Percentiles rank a stretch among this genome's conserved stretches.
Evolutionary conservation across 176 grass and related monocot species (phyloP).

Genomic region (Rhipidocladum racemiflorum): DNA sequence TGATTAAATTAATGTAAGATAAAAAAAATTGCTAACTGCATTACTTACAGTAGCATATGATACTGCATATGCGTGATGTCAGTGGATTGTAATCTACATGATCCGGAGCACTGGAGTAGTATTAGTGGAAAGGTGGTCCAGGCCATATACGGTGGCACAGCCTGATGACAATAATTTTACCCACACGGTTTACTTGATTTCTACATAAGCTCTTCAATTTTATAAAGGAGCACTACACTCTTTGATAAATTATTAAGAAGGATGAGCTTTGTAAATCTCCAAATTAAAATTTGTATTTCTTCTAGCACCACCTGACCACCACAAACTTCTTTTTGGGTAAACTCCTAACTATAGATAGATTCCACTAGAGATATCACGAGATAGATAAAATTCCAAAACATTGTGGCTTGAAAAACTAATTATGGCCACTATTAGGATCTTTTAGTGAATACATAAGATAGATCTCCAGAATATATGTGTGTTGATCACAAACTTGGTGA

Average conservation of each 20-base stretch:
- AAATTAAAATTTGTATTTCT: background rate
- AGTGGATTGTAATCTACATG: background rate
- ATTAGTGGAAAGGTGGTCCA: background rate
- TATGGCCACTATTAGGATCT: background rate
- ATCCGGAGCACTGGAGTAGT: background rate
- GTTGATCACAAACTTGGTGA: background rate
- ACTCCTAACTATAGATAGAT: background rate
- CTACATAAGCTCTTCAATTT: background rate
- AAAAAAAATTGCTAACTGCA: background rate
- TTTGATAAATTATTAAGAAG: background rate
- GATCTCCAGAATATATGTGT: background rate
- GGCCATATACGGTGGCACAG: background rate
- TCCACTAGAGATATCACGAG: background rate
- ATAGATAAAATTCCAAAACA: background rate
- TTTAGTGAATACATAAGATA: background rate
- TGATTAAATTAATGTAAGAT: background rate
- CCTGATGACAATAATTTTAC: background rate
- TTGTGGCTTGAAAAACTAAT: background rate
- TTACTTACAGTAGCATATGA: background rate
- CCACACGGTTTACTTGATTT: background rate
- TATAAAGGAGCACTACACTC: background rate
- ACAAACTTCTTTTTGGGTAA: background rate
- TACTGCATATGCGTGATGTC: background rate
- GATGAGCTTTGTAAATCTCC: background rate
- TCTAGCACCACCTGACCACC: background rate